phyloP scores from a whole-genome alignment of 805 yeast genomes.

The Pichia insulana region DNA sequence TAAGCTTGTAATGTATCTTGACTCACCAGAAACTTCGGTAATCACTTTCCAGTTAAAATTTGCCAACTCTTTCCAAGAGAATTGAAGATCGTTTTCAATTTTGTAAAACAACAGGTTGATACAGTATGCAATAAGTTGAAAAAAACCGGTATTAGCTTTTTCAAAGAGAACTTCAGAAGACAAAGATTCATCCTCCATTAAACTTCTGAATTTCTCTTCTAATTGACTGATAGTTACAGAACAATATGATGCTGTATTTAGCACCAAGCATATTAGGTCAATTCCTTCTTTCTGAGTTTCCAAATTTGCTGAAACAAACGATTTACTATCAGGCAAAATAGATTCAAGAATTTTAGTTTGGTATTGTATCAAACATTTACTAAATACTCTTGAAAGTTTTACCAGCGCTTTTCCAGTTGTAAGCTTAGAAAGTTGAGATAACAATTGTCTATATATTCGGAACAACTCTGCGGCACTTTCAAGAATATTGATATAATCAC shows the following conservation, averaged over 20 bases:
- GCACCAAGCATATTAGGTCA: constrained; percentile 55
- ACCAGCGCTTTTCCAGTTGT: constrained; percentile 41
- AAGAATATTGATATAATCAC: constrained; percentile 42
- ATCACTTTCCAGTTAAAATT: constrained; percentile 66
- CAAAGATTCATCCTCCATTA: constrained; percentile 27
- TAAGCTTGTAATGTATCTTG: constrained; percentile 58
- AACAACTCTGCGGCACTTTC: constrained; percentile 86
- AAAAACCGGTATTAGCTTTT: constrained; percentile 44
- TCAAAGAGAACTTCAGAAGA: constrained; percentile 44
- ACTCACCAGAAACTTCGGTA: constrained; percentile 60
- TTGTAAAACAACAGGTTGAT: constrained; percentile 48
- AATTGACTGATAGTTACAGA: constrained; percentile 70
- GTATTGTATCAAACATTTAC: constrained; percentile 56
- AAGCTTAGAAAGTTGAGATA: constrained; percentile 62
- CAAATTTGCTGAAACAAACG: constrained; percentile 25
- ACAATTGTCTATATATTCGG: constrained; percentile 60
- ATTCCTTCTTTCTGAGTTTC: constrained; percentile 49
- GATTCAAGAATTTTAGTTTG: constrained; percentile 41
- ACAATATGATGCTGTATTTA: constrained; percentile 88
- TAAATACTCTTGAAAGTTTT: constrained; percentile 50
- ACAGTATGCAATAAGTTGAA: constrained; percentile 49
- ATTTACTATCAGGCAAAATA: constrained; percentile 34
- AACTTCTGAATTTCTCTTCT: constrained; percentile 46
- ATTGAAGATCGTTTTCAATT: constrained; percentile 50
- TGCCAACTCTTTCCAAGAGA: constrained; percentile 77